Base-by-base conservation (phyloP, 75 land plant genomes). In the Chamaecyparis obtusa region DNA sequence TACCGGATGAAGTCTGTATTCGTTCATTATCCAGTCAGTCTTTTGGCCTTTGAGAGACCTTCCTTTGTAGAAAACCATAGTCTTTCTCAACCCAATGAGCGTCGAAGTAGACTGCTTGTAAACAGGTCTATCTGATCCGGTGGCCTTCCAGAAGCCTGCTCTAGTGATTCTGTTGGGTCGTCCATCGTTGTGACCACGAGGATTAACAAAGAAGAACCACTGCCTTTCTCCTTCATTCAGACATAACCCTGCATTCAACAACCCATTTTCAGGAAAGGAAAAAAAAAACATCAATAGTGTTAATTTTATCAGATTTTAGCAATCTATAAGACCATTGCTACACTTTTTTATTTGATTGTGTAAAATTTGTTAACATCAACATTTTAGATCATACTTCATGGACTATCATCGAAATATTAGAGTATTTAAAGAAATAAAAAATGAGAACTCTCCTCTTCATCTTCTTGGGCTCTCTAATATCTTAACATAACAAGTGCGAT, bases 1-100 rank as follows among this genome's bases (percentile, higher is more conserved):
- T 15, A 35, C 39, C 14, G 17, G 17, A 60, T 60, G 71, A 89
- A 89, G 64, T 3, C 92, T 88, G 57, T 89, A 91, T 85, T 91
- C 92, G 57, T 90, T 91, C 92, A 91, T 88, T 33, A 91, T 90
- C 92, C 91, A 91, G 69, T 91, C 84, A 37, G 92, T 91, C 83
- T 88, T 91, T 64, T 84, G 64, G 27, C 89, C 92, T 54, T 90
- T 91, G 86, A 89, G 91, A 1, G 91, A 86, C 48, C 87, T 86
- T 36, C 91, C 92, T 57, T 87, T 88, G 91, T 91, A 91, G 87
- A 91, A 91, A 51, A 91, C 91, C 56, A 91, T 83, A 17, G 91
- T 87, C 83, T 90, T 91, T 88, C 88, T 91, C 83, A 90, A 86
- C 1, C 92, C 91, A 36, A 91, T 72, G 76, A 15, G n/a, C 44